Conservation (phyloP, 257 asterid genomes). For the Capsicum baccatum region DNA sequence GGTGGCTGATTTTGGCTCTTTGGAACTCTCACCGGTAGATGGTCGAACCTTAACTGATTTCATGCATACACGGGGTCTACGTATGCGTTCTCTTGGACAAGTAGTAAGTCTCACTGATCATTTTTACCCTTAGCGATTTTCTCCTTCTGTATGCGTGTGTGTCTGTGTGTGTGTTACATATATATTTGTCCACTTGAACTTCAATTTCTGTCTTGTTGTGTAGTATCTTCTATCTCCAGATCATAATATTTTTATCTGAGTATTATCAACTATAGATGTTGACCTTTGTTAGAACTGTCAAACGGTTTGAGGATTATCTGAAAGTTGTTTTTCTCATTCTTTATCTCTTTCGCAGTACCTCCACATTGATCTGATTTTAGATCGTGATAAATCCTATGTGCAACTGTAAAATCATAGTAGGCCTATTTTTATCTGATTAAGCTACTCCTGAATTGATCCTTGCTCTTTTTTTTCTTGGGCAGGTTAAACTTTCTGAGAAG, state of each 20-base stretch:
- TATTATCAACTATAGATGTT: constrained; percentile 11
- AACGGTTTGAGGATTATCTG: background rate
- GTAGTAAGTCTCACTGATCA: constrained; percentile 64
- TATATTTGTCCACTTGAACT: constrained; percentile 7
- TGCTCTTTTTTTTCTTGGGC: constrained; percentile 39
- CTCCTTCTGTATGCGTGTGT: background rate
- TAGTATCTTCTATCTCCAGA: background rate
- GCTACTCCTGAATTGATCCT: constrained; percentile 22
- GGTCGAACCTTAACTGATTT: constrained; percentile 97
- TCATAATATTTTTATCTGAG: constrained; percentile 9
- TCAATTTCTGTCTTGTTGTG: constrained; percentile 7
- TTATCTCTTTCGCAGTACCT: constrained; percentile 18
- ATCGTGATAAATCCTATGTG: constrained; percentile 11
- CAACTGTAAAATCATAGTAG: constrained; percentile 2
- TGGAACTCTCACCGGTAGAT: constrained; percentile 98
- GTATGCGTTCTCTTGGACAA: constrained; percentile 98
- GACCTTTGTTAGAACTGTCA: constrained; percentile 2
- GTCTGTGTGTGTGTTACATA: background rate
- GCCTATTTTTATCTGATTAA: background rate
- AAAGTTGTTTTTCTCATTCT: constrained; percentile 26
- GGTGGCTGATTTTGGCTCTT: constrained; percentile 99
- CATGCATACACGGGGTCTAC: constrained; percentile 99
- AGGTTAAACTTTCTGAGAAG: constrained; percentile 98
- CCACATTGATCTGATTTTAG: background rate
- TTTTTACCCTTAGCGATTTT: background rate